A percentile compares a stretch with the other conserved stretches of the same genome.
Evolutionary conservation across 2,329 filamentous ascomycete species (phyloP).

Genomic region (Colletotrichum spinosum): DNA sequence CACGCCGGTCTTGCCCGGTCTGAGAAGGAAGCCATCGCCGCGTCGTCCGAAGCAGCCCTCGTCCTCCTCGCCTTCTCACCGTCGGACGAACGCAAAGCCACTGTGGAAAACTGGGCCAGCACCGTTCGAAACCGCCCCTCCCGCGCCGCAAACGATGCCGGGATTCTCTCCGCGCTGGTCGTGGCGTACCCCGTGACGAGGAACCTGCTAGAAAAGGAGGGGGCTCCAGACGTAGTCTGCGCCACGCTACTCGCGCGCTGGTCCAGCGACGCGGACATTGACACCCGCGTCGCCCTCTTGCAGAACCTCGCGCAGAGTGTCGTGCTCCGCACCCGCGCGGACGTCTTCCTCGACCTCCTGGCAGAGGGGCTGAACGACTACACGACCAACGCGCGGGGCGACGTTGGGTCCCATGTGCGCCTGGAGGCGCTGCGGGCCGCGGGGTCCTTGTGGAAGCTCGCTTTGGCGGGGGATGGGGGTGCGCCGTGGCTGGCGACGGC

Average conservation of each 20-base stretch:
- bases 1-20: slow-evolving; percentile 60
- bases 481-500: slow-evolving; percentile 43
- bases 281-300: slow-evolving; percentile 66
- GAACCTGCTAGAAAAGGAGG: slow-evolving; percentile 31
- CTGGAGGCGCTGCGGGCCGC: slow-evolving; percentile 84
- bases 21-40: slow-evolving; percentile 62
- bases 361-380: slow-evolving; percentile 83
- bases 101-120: slow-evolving; percentile 60
- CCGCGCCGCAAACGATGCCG: slow-evolving; percentile 55
- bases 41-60: slow-evolving; percentile 63
- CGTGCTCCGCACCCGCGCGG: slow-evolving; percentile 54
- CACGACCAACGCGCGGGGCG: slow-evolving; percentile 87
- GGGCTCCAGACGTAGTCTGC: slow-evolving; percentile 49
- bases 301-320: slow-evolving; percentile 63
- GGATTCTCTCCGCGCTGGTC: slow-evolving; percentile 65
- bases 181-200: slow-evolving; percentile 58
- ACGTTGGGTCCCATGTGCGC: slow-evolving; percentile 88
- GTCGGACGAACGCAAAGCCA: slow-evolving; percentile 48
- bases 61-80: slow-evolving; percentile 60
- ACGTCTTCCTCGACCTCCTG: slow-evolving; percentile 59
- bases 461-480: not conserved
- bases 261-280: slow-evolving; percentile 60
- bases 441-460: slow-evolving; percentile 65
- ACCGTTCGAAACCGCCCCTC: slow-evolving; percentile 50
- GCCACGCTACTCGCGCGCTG: slow-evolving; percentile 64